Conservation (phyloP, 768 basidiomycete species). For the Podaxis mareebaensis region DNA sequence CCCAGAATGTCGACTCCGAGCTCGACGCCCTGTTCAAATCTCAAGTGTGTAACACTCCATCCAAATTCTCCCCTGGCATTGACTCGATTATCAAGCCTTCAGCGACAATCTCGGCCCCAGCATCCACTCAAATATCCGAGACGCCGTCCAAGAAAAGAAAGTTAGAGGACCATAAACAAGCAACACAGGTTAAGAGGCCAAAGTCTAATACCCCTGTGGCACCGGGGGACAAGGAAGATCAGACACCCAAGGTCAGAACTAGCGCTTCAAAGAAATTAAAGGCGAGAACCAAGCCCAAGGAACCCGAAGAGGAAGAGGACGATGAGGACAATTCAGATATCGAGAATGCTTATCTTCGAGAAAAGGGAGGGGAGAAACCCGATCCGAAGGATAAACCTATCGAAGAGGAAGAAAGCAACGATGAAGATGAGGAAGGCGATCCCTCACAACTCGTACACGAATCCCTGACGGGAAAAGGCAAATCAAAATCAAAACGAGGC, state of each 20-base stretch:
- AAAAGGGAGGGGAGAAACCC: conserved; percentile 21
- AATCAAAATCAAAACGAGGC: conserved; percentile 27
- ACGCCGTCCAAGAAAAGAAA: conserved; percentile 34
- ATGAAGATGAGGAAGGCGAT: conserved; percentile 23
- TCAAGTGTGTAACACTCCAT: conserved; percentile 39
- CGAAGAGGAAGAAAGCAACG: conserved; percentile 21
- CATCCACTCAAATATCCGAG: not conserved
- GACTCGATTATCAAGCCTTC: conserved; percentile 12
- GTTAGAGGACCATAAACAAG: conserved; percentile 22
- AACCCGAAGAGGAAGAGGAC: conserved; percentile 15
- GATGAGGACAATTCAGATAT: conserved; percentile 20
- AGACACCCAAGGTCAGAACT: not conserved
- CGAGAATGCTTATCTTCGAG: conserved; percentile 9
- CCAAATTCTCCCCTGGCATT: conserved; percentile 6
- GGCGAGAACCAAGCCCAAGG: conserved; percentile 7
- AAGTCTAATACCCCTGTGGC: conserved; percentile 22
- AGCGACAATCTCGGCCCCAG: conserved; percentile 17
- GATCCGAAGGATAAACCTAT: conserved; percentile 15
- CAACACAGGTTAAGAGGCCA: conserved; percentile 24
- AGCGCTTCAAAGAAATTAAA: conserved; percentile 10
- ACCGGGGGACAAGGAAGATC: conserved; percentile 9
- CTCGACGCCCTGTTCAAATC: conserved; percentile 64
- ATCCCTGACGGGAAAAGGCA: conserved; percentile 39
- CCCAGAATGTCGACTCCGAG: conserved; percentile 50
- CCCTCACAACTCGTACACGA: conserved; percentile 60